phyloP scores from a whole-genome alignment of 2,329 filamentous ascomycete species.

The Graphium sp. region DNA sequence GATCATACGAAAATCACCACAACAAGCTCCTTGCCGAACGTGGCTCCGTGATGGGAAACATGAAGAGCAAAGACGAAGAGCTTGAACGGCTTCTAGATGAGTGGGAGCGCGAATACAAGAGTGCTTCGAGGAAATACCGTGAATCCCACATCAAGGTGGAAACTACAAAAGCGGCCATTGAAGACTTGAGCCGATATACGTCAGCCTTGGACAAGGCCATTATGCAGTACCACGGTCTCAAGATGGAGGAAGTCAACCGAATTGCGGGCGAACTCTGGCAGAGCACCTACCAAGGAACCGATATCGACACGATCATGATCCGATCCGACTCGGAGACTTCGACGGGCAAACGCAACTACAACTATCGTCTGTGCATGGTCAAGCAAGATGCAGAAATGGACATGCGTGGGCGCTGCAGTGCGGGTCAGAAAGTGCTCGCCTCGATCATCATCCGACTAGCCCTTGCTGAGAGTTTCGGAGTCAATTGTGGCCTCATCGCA shows the following conservation, averaged over 20 bases:
- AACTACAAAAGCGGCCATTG: conserved; percentile 83
- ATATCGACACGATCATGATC: conserved; percentile 93
- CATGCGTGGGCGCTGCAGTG: conserved; percentile 94
- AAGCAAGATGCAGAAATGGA: conserved; percentile 98
- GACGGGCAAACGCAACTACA: conserved; percentile 67
- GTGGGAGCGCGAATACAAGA: conserved; percentile 75
- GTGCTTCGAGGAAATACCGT: conserved; percentile 66
- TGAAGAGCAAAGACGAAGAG: conserved; percentile 75
- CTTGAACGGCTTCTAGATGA: conserved; percentile 56
- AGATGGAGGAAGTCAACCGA: conserved; percentile 96
- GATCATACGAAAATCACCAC: conserved; percentile 47
- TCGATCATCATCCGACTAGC: conserved; percentile 96
- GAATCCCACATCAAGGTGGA: conserved; percentile 79
- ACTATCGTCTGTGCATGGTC: conserved; percentile 96
- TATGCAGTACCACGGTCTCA: conserved; percentile 89
- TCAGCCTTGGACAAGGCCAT: conserved; percentile 86
- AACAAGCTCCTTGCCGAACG: conserved; percentile 57
- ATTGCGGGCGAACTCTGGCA: conserved; percentile 96
- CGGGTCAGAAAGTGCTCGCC: conserved; percentile 90
- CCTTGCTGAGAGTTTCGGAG: conserved; percentile 87
- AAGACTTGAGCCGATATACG: conserved; percentile 71
- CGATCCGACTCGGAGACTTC: conserved; percentile 72
- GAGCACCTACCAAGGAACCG: conserved; percentile 88
- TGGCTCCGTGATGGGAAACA: conserved; percentile 56
- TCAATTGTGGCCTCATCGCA: conserved; percentile 90